Base-by-base conservation (phyloP, 305 asterid genomes). In the Plantago coronopus region DNA sequence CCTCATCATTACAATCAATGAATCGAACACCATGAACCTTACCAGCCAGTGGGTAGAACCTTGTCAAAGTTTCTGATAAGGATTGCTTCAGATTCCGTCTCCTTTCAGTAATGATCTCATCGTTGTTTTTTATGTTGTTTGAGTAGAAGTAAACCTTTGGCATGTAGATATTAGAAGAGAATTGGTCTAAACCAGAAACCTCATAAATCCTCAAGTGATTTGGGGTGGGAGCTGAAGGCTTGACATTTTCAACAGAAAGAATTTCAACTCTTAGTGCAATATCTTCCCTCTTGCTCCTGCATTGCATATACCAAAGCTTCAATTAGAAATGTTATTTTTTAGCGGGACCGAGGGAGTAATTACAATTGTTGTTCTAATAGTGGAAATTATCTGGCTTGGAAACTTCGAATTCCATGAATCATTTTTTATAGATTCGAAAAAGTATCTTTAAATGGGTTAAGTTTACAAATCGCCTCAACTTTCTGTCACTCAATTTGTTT, bases 1-100 rank as follows among this genome's bases (percentile, higher is more conserved):
- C n/a, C n/a, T 45, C 49, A 45, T 45, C 49, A 10, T 45, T 45
- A 16, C 49, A 45, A 45, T 45, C 49, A 45, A 45, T 45, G 17
- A 45, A 45, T 15, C 3, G 49, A n/a, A 5, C 19, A 7, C 6
- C 49, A 1, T 16, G n/a, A 45, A 45, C 20, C 16, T 45, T 45
- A 45, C 49, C 49, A 7, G 49, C 49, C 49, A 45, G 11, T 45
- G 49, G 49, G 18, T 45, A 45, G 10, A 45, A 45, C 0, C 20
- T 17, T 5, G 5, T 12, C 18, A 45, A 15, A 18, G 49, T 45
- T 45, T 45, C 17, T 12, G 49, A 45, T 45, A 45, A 45, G 16
- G 49, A 45, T 3, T 16, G 49, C 49, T 15, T 45, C 20, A 45
- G 11, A 45, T 8, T 8, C 3, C 1, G 1, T 12, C 15, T 44